Evolutionary conservation across 495 filamentous ascomycete species (phyloP), one percentile per base, ranked within the genome.

Genomic region (Collariella sp.): DNA sequence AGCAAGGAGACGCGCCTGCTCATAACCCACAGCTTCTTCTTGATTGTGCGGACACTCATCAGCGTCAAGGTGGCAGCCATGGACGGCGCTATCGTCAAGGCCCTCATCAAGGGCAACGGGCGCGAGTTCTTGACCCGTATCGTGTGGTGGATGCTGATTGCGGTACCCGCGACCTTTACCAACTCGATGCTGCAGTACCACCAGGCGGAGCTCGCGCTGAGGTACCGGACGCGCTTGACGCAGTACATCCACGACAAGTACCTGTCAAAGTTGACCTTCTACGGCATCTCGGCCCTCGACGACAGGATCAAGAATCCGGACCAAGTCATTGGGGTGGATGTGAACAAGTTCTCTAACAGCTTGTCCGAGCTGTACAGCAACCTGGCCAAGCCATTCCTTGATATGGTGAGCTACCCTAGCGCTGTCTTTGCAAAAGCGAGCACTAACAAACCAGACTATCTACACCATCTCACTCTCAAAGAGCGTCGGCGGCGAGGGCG

Each of bases 101-200:
- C 82, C 59, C 70, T 98, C 53, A 89, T 98, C 23, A 83, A 89
- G 62, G 93, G 93, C 7, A 91, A 84, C 60, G 93, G 93, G 18
- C 90, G 79, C 70, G 89, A 95, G 50, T 98, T 98, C 61, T 73
- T 97, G 61, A 81, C 81, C 43, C 85, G 89, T 10, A 80, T 98
- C 58, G 82, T 94, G 5, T 97, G 91, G 90, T 98, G 93, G 93
- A 98, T 98, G 93, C 70, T 89, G 58, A 91, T 98, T 61, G 90
- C 93, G 40, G 77, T 98, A n/a, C 93, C 93, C 5, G 94, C 93
- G 16, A 96, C 94, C 0, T 98, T 97, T 60, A 98, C 93, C 22
- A 98, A 98, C 70, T 96, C 93, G 2, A 97, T 97, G 94, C 77
- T 98, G n/a, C 90, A 89, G 5, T 98, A 95, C 64, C 93, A 98